Evolutionary conservation across 805 yeast species (phyloP).

Genomic region (Cyberlindnera bimundalis): DNA sequence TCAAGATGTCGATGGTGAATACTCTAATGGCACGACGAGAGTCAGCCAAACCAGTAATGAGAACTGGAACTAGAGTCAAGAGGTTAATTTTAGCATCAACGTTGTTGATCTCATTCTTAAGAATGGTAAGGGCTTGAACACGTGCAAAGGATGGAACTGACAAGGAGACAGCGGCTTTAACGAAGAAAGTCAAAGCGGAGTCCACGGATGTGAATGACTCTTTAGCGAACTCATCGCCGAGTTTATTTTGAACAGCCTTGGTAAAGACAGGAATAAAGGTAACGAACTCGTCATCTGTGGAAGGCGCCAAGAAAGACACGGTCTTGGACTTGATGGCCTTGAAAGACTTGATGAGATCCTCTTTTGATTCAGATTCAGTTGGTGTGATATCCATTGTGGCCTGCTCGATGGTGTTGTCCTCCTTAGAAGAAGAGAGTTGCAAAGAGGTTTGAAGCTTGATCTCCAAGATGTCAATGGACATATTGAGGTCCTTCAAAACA

Average conservation of each 20-base stretch:
- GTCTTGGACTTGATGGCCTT: conserved; percentile 17
- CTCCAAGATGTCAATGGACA: conserved; percentile 48
- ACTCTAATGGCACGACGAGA: conserved; percentile 47
- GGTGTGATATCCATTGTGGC: conserved; percentile 21
- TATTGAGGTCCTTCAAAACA: conserved; percentile 33
- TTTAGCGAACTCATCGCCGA: conserved; percentile 27
- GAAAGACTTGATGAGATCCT: conserved; percentile 16
- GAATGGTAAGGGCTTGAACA: conserved; percentile 42
- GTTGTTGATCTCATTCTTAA: conserved; percentile 33
- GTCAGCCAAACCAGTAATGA: conserved; percentile 53
- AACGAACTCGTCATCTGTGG: conserved; percentile 39
- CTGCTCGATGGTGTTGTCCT: conserved; percentile 22
- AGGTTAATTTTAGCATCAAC: conserved; percentile 38
- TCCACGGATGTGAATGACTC: conserved; percentile 38
- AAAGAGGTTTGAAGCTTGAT: conserved; percentile 68
- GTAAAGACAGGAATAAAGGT: conserved; percentile 41
- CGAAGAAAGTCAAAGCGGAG: conserved; percentile 51
- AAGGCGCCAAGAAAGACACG: conserved; percentile 35
- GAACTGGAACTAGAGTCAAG: conserved; percentile 56
- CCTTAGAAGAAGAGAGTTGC: conserved; percentile 26
- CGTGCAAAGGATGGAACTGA: conserved; percentile 58
- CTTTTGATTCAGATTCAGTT: conserved; percentile 10
- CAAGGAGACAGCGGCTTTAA: conserved; percentile 54
- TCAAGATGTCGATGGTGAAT: conserved; percentile 37
- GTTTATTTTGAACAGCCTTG: conserved; percentile 36